Conservation (phyloP, 768 basidiomycete genomes). For the Suillus subluteus region DNA sequence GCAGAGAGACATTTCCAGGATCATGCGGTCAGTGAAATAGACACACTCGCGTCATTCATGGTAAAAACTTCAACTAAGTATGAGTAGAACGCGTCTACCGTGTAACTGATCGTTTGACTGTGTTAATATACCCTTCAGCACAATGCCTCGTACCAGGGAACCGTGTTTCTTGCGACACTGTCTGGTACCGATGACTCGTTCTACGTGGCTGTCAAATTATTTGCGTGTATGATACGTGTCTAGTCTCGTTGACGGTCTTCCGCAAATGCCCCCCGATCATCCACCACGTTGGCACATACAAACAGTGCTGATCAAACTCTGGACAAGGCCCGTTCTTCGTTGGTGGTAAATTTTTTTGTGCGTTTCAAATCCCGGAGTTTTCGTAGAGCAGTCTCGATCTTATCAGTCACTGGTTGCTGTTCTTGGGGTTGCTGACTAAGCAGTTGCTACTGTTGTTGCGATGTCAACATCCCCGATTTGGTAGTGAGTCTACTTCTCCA, state of each 20-base stretch:
- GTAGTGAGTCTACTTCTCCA: conserved; percentile 10
- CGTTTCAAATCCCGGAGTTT: not conserved
- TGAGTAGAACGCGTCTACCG: conserved; percentile 37
- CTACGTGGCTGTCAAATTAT: not conserved
- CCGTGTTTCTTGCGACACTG: not conserved
- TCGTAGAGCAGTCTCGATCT: conserved; percentile 22
- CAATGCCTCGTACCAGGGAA: not conserved
- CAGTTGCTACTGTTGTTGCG: conserved; percentile 12
- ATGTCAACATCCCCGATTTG: conserved; percentile 17
- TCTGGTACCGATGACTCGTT: not conserved
- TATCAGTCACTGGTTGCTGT: conserved; percentile 19
- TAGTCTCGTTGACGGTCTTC: not conserved
- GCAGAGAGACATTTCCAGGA: conserved; percentile 78
- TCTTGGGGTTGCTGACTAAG: conserved; percentile 16
- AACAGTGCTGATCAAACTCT: not conserved
- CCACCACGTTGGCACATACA: not conserved
- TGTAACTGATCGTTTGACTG: conserved; percentile 10
- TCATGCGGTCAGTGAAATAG: conserved; percentile 67
- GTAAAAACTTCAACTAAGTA: conserved; percentile 59
- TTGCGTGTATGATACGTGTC: not conserved
- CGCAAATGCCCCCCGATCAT: not conserved
- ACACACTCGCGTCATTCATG: conserved; percentile 83
- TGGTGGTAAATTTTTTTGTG: too few species aligned
- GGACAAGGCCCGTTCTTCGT: not conserved
- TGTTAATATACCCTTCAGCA: conserved; percentile 5